Conservation (phyloP, 75 land plant species). For the Adiantum capillusveneris region DNA sequence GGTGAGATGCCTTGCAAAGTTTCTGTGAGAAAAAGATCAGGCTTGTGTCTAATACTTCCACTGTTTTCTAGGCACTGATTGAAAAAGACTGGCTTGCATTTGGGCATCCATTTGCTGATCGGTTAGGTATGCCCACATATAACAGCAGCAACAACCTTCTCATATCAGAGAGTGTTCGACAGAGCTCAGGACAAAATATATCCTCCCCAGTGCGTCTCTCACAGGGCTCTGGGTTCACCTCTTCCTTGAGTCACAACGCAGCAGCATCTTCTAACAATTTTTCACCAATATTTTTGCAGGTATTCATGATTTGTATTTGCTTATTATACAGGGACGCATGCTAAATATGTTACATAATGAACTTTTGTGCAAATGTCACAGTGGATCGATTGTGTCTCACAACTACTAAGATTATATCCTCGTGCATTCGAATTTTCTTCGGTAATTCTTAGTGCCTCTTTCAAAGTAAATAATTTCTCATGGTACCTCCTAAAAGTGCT, state of each 20-base stretch:
- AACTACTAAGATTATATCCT: conserved; percentile 82
- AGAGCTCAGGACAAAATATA: conserved; percentile 35
- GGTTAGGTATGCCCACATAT: conserved; percentile 67
- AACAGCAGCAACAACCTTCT: conserved; percentile 29
- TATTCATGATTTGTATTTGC: conserved; percentile 11
- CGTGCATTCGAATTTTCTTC: conserved; percentile 92
- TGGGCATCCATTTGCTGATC: conserved; percentile 95
- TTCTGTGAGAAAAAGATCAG: neutral
- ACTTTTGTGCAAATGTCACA: conserved; percentile 25
- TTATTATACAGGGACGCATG: neutral
- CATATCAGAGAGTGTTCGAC: conserved; percentile 19
- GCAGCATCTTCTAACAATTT: conserved; percentile 52
- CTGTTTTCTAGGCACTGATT: conserved; percentile 60
- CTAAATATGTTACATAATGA: neutral
- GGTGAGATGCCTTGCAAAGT: too few species aligned
- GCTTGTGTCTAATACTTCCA: neutral
- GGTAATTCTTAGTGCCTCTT: too few species aligned
- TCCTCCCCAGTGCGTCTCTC: conserved; percentile 66
- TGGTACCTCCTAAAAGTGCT: neutral
- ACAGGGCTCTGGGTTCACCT: conserved; percentile 41
- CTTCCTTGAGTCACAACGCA: conserved; percentile 38
- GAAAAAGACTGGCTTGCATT: conserved; percentile 99
- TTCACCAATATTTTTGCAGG: conserved; percentile 97
- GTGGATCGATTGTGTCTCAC: conserved; percentile 98
- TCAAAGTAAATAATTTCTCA: too few species aligned